Evolutionary conservation across 2,329 filamentous ascomycete species (phyloP), one percentile per base, ranked within the genome.

Genomic region (Penicillium hordei): DNA sequence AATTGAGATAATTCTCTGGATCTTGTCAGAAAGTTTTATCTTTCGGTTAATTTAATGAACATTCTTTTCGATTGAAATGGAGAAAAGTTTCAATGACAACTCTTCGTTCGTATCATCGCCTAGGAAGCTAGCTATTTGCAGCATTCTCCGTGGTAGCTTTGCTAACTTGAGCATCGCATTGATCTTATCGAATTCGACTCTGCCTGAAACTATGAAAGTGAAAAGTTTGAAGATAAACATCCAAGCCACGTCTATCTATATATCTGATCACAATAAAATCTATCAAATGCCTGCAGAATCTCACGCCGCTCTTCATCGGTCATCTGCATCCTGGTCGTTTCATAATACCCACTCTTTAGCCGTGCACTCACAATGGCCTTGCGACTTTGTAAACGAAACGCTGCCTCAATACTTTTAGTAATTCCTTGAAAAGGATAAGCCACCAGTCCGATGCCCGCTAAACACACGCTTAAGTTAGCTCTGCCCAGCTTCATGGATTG

Each of bases 401-500:
- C 55, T 8, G 58, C 48, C 45, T 67, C 65, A 3, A 67, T 64
- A 23, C 65, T 67, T 38, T 61, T 63, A 4, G 60, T 54, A n/a
- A 67, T 62, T 13, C 65, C 65, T 42, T 67, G 62, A 5, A 65
- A 66, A 4, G 65, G 65, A 57, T 67, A 67, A 7, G 64, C 65
- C 33, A 59, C 56, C 7, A 67, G n/a, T 8, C 64, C 64, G 27
- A 67, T 63, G 4, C 60, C 62, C 40, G 65, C 65, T 67, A 36
- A 13, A 44, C 1, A 21, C 1, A 45, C 1, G 33, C n/a, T 1
- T 9, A 29, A 6, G 19, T 25, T 7, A 46, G 38, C 27, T 25
- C 0, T 58, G 39, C 48, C 46, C 13, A 7, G 8, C 9, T 4
- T 3, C 21, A 15, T 31, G 19, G 3, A 31, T n/a, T n/a, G 3